Evolutionary conservation across 805 yeast genomes (phyloP).

Genomic region (Candida chauliodis): DNA sequence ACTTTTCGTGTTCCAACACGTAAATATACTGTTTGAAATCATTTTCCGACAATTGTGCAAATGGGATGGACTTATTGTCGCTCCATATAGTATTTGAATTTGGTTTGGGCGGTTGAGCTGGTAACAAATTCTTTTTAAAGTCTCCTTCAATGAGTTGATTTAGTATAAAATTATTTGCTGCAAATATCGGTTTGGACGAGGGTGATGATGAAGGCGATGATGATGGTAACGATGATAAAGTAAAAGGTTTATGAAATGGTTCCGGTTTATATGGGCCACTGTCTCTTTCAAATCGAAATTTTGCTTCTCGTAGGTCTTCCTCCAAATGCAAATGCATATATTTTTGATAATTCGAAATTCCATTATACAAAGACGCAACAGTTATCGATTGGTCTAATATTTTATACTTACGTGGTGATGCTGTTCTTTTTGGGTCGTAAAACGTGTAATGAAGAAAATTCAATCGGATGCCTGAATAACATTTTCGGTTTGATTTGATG

Average conservation of each 20-base stretch:
- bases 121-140: too few species aligned
- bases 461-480: slow-evolving; percentile 45
- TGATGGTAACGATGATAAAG: too few species aligned
- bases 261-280: too few species aligned
- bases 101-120: background rate
- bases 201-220: too few species aligned
- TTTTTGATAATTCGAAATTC: slow-evolving; percentile 31
- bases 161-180: too few species aligned
- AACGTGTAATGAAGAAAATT: slow-evolving; percentile 43
- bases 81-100: too few species aligned
- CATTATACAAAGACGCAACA: slow-evolving; percentile 35
- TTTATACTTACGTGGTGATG: slow-evolving; percentile 11
- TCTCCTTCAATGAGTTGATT: too few species aligned
- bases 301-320: slow-evolving; percentile 31
- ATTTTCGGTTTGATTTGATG: slow-evolving; percentile 44
- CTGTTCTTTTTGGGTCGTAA: slow-evolving; percentile 26
- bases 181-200: too few species aligned
- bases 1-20: slow-evolving; percentile 30
- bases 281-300: slow-evolving; percentile 24
- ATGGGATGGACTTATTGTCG: too few species aligned
- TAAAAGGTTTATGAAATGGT: too few species aligned
- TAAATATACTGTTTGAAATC: slow-evolving; percentile 12
- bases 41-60: slow-evolving; percentile 5
- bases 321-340: slow-evolving; percentile 28
- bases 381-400: slow-evolving; percentile 44